Conservation (phyloP, 2,329 filamentous ascomycete species). For the Fusarium praegraminearum region DNA sequence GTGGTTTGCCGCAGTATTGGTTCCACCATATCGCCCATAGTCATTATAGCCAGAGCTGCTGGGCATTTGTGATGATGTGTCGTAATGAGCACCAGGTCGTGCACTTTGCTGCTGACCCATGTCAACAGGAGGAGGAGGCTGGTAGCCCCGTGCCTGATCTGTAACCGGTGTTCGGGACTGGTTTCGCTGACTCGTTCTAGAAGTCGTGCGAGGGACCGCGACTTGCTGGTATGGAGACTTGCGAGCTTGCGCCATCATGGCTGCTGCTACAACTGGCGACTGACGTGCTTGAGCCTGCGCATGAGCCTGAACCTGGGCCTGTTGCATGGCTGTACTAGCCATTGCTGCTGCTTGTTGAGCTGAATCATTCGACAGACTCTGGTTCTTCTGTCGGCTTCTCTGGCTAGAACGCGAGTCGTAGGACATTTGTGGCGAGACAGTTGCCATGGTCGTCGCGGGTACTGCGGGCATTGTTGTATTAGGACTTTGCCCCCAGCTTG, state of each 20-base stretch:
- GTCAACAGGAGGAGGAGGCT: slow-evolving; percentile 29
- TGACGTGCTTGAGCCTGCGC: slow-evolving; percentile 47
- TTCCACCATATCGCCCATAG: slow-evolving; percentile 37
- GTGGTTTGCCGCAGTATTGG: slow-evolving; percentile 12
- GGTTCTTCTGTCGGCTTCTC: slow-evolving; percentile 14
- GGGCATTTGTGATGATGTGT: slow-evolving; percentile 18
- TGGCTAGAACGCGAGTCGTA: slow-evolving; percentile 12
- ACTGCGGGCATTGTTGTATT: slow-evolving; percentile 6
- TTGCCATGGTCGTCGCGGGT: slow-evolving; percentile 15
- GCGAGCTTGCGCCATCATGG: slow-evolving; percentile 49
- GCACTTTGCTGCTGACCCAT: slow-evolving; percentile 27
- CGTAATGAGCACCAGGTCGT: slow-evolving; percentile 19
- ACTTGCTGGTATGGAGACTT: slow-evolving; percentile 50
- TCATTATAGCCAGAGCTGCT: slow-evolving; percentile 36
- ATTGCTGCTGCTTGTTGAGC: slow-evolving; percentile 20
- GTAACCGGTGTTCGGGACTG: slow-evolving; percentile 49
- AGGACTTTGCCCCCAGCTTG: slow-evolving; percentile 29
- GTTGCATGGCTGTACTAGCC: slow-evolving; percentile 39
- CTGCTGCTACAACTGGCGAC: slow-evolving; percentile 45
- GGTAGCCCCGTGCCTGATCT: slow-evolving; percentile 38
- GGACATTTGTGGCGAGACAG: slow-evolving; percentile 35
- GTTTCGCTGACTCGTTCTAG: slow-evolving; percentile 52
- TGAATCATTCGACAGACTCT: slow-evolving; percentile 19
- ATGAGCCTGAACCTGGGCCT: slow-evolving; percentile 36
- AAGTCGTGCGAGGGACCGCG: slow-evolving; percentile 47